phyloP scores from a whole-genome alignment of 2,329 filamentous ascomycete species.

The Botrytis galanthina region DNA sequence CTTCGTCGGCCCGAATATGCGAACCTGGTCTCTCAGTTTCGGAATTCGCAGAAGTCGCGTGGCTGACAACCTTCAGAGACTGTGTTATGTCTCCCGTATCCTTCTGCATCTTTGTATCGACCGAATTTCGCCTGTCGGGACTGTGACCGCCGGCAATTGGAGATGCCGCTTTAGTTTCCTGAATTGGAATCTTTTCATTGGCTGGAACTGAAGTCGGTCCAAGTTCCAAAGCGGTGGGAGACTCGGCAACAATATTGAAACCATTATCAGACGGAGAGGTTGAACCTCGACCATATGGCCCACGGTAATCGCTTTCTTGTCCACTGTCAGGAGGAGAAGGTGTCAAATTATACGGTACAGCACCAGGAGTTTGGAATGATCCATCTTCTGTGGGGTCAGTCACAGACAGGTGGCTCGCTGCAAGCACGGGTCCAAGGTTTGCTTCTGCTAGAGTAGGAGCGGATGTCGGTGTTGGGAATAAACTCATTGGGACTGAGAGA shows the following conservation, averaged over 20 bases:
- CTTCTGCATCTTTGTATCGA: neutral
- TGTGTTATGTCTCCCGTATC: neutral
- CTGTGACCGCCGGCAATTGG: neutral
- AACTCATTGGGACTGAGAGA: neutral
- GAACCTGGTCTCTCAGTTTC: neutral
- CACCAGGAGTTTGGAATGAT: constrained; percentile 3
- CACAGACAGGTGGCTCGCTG: neutral
- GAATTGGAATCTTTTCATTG: neutral
- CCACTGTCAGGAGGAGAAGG: neutral
- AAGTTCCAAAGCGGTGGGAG: neutral
- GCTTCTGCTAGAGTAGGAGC: neutral
- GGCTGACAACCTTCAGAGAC: no score
- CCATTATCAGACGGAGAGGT: neutral
- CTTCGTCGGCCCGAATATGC: neutral
- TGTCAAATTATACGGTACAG: constrained; percentile 2
- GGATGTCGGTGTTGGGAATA: neutral
- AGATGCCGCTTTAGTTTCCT: neutral
- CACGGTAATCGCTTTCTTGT: neutral
- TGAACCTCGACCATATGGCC: neutral
- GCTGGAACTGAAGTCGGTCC: neutral
- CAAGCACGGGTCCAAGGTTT: neutral
- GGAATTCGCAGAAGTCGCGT: neutral
- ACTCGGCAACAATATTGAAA: neutral
- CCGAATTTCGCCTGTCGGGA: neutral
- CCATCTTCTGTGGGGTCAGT: neutral